Base-by-base conservation (phyloP, 2,329 filamentous ascomycete genomes). In the Microascus cirrosus region DNA sequence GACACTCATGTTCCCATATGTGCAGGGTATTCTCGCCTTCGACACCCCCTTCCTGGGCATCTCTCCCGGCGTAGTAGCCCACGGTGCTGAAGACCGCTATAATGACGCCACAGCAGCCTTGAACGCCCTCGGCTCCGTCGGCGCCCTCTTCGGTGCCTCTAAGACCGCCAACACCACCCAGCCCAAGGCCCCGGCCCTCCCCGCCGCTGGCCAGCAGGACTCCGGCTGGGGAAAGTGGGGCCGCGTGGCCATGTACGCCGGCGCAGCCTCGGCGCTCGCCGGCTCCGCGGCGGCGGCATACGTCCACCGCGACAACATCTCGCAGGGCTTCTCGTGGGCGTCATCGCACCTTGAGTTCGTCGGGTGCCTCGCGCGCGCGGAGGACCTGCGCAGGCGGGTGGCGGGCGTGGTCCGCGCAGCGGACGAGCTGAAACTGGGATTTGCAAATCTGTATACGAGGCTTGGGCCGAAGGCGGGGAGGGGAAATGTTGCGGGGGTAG, bases 301-400 rank as follows among this genome's bases (percentile, higher is more conserved):
- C 74, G 77, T 88, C 65, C 91, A 94, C 65, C 83, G 90, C 58
- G 89, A 95, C 35, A 85, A 90, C 62, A 83, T 97, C 61, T 82
- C 80, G 2, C 79, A 86, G 60, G 88, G 92, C 8, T 86, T 86
- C 74, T 77, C 77, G 11, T 97, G 92, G 91, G 89, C 89, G 15
- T 84, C 87, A 18, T 94, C 89, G 39, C 94, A 99, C 71, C 82
- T 99, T 28, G 89, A 94, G 70, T 99, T 97, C 66, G 89, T 97
- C 1, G 90, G 91, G 2, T 95, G 90, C 66, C 80, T 99, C 8
- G 87, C 89, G 54, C 84, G 89, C n/a, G 84, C 84, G 4, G 87
- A 92, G 64, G 91, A 96, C 67, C 76, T 97, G 62, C 84, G 85
- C 63, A 81, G 84, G 66, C 83, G 94, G 35, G 78, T 96, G 11